Evolutionary conservation across 2,329 filamentous ascomycete genomes (phyloP).

Genomic region (Hortaea werneckii): DNA sequence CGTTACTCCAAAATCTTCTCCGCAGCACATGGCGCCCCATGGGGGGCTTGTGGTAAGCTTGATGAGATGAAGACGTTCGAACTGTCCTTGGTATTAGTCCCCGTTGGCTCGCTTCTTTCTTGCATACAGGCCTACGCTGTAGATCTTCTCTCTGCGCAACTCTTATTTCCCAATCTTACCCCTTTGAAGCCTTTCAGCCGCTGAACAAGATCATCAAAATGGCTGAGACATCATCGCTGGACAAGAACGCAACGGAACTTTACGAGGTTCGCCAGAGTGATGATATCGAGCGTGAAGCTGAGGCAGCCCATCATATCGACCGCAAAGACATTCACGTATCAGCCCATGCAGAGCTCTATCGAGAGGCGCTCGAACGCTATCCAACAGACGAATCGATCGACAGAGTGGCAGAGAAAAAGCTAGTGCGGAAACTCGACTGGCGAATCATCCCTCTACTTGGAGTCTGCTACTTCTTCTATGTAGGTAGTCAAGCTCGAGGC

Average conservation of each 20-base stretch:
- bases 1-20: too few species aligned
- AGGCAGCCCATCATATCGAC: background rate
- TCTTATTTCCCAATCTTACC: too few species aligned
- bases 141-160: too few species aligned
- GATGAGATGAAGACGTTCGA: too few species aligned
- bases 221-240: background rate
- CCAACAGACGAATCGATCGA: background rate
- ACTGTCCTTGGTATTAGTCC: too few species aligned
- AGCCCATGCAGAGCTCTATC: background rate
- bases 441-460: conserved; percentile 45
- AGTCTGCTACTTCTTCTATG: conserved; percentile 28
- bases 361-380: background rate
- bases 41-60: too few species aligned
- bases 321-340: background rate
- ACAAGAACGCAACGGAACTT: background rate
- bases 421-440: conserved; percentile 30
- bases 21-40: too few species aligned
- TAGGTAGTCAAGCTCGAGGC: background rate
- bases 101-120: too few species aligned
- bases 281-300: background rate
- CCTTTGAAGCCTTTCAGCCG: too few species aligned
- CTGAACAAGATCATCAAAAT: background rate
- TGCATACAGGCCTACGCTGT: too few species aligned
- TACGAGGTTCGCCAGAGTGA: background rate
- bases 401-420: background rate